Evolutionary conservation across 805 yeast species (phyloP).

Genomic region (Pichia thaimueangensis): DNA sequence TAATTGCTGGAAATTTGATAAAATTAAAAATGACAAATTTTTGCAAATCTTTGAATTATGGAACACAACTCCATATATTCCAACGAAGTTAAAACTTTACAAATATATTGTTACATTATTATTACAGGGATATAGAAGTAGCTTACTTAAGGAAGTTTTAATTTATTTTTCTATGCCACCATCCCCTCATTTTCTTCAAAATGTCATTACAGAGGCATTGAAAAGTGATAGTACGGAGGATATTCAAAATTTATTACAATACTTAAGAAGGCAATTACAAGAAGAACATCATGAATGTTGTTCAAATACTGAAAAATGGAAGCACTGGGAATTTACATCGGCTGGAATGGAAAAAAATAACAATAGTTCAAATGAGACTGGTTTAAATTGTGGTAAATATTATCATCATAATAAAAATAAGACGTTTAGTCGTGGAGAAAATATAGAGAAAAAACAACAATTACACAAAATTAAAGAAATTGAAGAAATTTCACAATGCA

Average conservation of each 20-base stretch:
- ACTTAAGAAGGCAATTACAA: constrained; percentile 16
- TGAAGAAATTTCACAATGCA: too few relatives aligned
- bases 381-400: too few relatives aligned
- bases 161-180: constrained; percentile 21
- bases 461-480: too few relatives aligned
- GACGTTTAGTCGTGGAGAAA: too few relatives aligned
- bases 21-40: constrained; percentile 17
- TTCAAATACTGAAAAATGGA: constrained; percentile 4
- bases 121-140: constrained; percentile 17
- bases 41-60: constrained; percentile 27
- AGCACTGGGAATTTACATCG: constrained; percentile 9
- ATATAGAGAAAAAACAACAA: too few relatives aligned
- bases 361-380: too few relatives aligned
- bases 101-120: constrained; percentile 15
- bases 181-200: constrained; percentile 21
- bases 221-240: constrained; percentile 4
- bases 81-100: constrained; percentile 19
- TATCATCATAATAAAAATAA: too few relatives aligned
- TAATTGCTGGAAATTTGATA: constrained; percentile 36
- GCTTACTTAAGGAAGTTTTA: constrained; percentile 21
- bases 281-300: constrained; percentile 21
- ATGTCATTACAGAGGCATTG: constrained; percentile 15
- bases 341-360: constrained; percentile 1
- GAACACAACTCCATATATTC: constrained; percentile 25
- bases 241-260: constrained; percentile 16